These are phyloP conservation scores for Trichoderma sp. DNA, from an alignment of 2,329 filamentous ascomycete species.

Conservation along the genomic window DNA sequence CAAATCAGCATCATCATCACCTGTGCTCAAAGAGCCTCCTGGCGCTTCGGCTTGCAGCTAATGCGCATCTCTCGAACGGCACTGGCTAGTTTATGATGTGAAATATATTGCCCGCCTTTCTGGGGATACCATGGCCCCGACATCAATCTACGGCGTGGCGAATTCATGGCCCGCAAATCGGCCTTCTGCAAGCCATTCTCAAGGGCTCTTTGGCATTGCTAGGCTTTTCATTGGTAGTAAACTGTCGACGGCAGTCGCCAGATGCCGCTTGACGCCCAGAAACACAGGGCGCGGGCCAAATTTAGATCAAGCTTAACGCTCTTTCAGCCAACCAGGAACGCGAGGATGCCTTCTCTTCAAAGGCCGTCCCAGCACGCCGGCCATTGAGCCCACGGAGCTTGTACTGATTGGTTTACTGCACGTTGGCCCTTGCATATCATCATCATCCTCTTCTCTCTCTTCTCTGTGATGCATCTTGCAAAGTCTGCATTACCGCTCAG, in stretches of 20 bases:
- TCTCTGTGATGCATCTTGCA: slow-evolving; percentile 19
- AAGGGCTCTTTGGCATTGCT: neutral
- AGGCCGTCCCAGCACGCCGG: slow-evolving; percentile 7
- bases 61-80: neutral
- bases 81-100: neutral
- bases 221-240: neutral
- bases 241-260: neutral
- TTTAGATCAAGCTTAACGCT: slow-evolving; percentile 33
- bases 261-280: slow-evolving; percentile 5
- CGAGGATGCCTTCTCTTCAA: slow-evolving; percentile 24
- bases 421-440: neutral
- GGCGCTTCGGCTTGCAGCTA: slow-evolving; percentile 9
- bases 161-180: neutral
- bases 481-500: slow-evolving; percentile 4
- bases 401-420: slow-evolving; percentile 11
- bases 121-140: neutral
- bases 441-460: neutral
- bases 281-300: slow-evolving; percentile 26
- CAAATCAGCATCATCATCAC: slow-evolving; percentile 8
- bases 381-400: neutral
- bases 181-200: neutral
- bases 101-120: neutral
- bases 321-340: slow-evolving; percentile 34
- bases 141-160: neutral
- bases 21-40: neutral